Conservation (phyloP, 2,329 filamentous ascomycete species). For the Trichoderma simmonsii region DNA sequence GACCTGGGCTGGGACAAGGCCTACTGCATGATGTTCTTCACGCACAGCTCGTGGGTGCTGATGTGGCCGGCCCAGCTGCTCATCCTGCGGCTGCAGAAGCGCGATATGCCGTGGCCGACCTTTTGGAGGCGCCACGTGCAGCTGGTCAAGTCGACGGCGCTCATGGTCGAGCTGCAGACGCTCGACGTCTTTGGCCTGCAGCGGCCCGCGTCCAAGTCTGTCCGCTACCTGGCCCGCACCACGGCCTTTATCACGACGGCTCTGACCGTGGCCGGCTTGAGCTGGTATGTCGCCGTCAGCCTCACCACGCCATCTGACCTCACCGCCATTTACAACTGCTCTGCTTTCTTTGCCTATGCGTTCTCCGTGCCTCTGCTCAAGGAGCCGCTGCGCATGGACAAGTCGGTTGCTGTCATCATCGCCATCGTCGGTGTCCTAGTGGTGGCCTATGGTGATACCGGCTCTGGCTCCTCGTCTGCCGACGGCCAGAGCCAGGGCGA, state of each 20-base stretch:
- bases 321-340: slow-evolving; percentile 99
- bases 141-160: slow-evolving; percentile 52
- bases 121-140: slow-evolving; percentile 73
- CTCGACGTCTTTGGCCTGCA: slow-evolving; percentile 58
- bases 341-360: slow-evolving; percentile 96
- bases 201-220: slow-evolving; percentile 31
- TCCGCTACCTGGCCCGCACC: slow-evolving; percentile 69
- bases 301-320: slow-evolving; percentile 90
- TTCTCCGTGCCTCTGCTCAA: slow-evolving; percentile 89
- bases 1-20: slow-evolving; percentile 93
- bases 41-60: slow-evolving; percentile 88
- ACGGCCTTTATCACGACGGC: slow-evolving; percentile 81
- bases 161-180: slow-evolving; percentile 82
- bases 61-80: slow-evolving; percentile 84
- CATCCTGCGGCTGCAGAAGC: slow-evolving; percentile 75
- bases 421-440: slow-evolving; percentile 87
- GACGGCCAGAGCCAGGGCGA: slow-evolving; percentile 36
- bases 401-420: slow-evolving; percentile 79
- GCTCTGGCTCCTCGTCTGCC: slow-evolving; percentile 32
- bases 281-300: slow-evolving; percentile 94
- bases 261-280: slow-evolving; percentile 84
- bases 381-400: slow-evolving; percentile 79
- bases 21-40: slow-evolving; percentile 99
- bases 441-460: slow-evolving; percentile 87
- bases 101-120: slow-evolving; percentile 71